phyloP scores from a whole-genome alignment of 2,329 filamentous ascomycete genomes.

The Botrytis hyacinthi region DNA sequence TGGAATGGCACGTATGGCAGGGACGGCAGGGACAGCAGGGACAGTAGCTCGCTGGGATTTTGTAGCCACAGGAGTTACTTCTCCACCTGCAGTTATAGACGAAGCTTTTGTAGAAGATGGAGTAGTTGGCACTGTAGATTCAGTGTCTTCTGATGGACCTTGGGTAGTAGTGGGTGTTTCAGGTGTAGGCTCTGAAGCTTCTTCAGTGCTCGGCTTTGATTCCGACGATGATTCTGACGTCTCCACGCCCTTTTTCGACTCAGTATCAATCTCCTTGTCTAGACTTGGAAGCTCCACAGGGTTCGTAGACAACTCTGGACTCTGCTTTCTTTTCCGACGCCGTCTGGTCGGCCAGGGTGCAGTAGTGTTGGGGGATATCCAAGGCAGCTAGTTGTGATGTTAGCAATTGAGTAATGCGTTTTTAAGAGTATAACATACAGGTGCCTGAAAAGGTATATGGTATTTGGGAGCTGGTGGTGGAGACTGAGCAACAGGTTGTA shows the following conservation, averaged over 20 bases:
- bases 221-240: background rate
- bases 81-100: constrained; percentile 25
- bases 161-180: constrained; percentile 37
- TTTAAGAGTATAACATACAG: constrained; percentile 44
- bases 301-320: constrained; percentile 30
- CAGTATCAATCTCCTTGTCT: constrained; percentile 5
- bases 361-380: constrained; percentile 51
- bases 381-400: constrained; percentile 50
- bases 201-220: background rate
- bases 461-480: constrained; percentile 28
- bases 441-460: constrained; percentile 46
- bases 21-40: constrained; percentile 42
- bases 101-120: constrained; percentile 48
- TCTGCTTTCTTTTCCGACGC: constrained; percentile 46
- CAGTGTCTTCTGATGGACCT: constrained; percentile 41
- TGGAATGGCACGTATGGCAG: constrained; percentile 37
- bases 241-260: background rate
- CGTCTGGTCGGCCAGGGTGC: constrained; percentile 49
- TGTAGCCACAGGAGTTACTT: constrained; percentile 32
- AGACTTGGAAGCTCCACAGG: constrained; percentile 31
- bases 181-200: background rate
- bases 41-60: constrained; percentile 44
- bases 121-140: constrained; percentile 52
- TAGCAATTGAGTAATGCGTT: constrained; percentile 29
- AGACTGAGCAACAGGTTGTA: constrained; percentile 28